These are phyloP conservation scores for Mycosphaerella arachidis DNA, from an alignment of 2,329 filamentous ascomycete genomes.

Conservation along the genomic window DNA sequence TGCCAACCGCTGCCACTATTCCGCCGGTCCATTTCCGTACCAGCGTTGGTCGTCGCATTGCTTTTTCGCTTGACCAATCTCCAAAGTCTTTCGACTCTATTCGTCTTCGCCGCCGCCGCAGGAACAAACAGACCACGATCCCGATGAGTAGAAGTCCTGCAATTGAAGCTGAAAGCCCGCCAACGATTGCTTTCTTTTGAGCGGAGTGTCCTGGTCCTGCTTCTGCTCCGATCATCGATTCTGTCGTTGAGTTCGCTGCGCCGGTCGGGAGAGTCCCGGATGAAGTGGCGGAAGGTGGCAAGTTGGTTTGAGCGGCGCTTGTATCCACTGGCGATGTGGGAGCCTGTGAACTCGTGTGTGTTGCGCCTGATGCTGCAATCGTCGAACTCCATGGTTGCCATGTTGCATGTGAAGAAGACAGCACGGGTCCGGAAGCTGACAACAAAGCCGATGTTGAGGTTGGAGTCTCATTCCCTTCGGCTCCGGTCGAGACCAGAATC, in stretches of 20 bases:
- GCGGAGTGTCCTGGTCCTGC: neutral
- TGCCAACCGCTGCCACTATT: slow-evolving; percentile 2
- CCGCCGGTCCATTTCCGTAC: slow-evolving; percentile 6
- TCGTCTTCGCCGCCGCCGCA: slow-evolving; percentile 22
- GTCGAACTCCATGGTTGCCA: neutral
- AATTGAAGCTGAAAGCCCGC: slow-evolving; percentile 30
- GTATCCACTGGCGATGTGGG: neutral
- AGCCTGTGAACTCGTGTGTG: neutral
- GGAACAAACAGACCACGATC: slow-evolving; percentile 23
- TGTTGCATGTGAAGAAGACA: neutral
- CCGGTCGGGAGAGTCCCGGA: neutral
- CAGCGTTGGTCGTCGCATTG: neutral
- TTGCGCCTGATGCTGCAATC: neutral
- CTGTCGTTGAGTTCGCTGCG: slow-evolving; percentile 4
- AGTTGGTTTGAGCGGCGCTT: neutral
- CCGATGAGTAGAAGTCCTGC: slow-evolving; percentile 29
- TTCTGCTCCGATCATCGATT: slow-evolving; percentile 10
- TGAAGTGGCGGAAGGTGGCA: neutral
- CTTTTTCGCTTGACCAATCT: slow-evolving; percentile 10
- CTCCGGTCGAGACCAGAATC: neutral
- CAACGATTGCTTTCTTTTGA: slow-evolving; percentile 29
- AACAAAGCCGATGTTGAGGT: neutral
- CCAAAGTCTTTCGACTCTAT: slow-evolving; percentile 5
- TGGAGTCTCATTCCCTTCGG: neutral
- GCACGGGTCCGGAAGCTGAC: neutral